Percentiles rank a stretch among this genome's conserved stretches.
These are phyloP conservation scores for Marasmius sp. DNA, from an alignment of 1,284 basidiomycete species.

Conservation along the genomic window DNA sequence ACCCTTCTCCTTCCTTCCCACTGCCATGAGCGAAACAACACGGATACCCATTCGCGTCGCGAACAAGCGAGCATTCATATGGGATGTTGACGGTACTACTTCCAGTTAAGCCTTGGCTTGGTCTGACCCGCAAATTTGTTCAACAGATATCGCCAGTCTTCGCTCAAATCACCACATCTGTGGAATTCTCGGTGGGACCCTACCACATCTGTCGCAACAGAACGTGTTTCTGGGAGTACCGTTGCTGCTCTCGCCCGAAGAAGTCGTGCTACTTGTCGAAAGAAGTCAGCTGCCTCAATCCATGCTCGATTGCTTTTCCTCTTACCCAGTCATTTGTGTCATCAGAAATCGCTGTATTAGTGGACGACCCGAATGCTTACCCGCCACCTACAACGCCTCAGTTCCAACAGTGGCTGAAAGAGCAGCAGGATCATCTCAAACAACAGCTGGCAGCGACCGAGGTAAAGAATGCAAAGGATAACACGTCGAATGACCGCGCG, in stretches of 20 bases:
- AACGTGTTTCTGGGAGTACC: constrained; percentile 95
- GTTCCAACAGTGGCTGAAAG: constrained; percentile 55
- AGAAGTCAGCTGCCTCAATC: constrained; percentile 57
- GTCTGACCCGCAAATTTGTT: constrained; percentile 4
- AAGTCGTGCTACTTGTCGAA: constrained; percentile 84
- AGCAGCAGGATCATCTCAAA: constrained; percentile 43
- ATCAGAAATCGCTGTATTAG: constrained; percentile 73
- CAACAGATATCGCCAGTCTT: constrained; percentile 72
- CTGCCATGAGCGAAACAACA: background rate
- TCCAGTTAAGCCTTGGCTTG: constrained; percentile 3
- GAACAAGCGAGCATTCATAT: constrained; percentile 72
- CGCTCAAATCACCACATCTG: constrained; percentile 82
- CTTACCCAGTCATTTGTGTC: constrained; percentile 8
- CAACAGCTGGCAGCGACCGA: constrained; percentile 45
- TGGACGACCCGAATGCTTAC: constrained; percentile 74
- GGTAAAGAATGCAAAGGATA: constrained; percentile 39
- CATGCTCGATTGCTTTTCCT: background rate
- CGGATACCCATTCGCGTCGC: constrained; percentile 57
- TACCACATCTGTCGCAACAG: constrained; percentile 94
- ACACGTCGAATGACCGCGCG: constrained; percentile 34
- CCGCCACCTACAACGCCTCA: constrained; percentile 51
- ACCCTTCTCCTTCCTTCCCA: background rate
- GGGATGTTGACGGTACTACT: constrained; percentile 70
- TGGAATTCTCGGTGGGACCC: constrained; percentile 85
- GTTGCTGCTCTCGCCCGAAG: constrained; percentile 86